Conservation (phyloP, 441 rosid genomes). For the Pelargonium exstipulatum region DNA sequence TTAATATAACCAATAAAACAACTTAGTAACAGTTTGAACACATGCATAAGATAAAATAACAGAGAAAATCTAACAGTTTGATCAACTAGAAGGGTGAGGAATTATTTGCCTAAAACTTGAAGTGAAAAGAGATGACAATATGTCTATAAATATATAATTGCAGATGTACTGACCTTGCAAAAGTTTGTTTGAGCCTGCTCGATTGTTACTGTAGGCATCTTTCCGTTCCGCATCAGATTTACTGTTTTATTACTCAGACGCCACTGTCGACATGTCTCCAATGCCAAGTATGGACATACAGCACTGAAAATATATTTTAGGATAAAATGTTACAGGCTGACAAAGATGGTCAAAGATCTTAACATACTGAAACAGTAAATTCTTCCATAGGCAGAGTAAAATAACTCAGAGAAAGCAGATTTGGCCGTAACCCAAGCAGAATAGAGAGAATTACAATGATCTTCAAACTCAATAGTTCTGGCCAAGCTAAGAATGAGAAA, state of each 20-base stretch:
- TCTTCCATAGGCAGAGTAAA: slow-evolving; percentile 4
- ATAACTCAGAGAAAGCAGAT: background rate
- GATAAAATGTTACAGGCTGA: slow-evolving; percentile 18
- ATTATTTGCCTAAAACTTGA: background rate
- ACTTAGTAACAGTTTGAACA: background rate
- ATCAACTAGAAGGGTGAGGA: background rate
- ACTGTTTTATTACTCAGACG: slow-evolving; percentile 92
- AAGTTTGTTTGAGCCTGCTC: slow-evolving; percentile 95
- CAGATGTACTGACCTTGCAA: slow-evolving; percentile 55
- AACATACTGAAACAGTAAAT: background rate
- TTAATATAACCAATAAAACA: background rate
- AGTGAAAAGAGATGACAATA: background rate
- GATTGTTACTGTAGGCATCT: slow-evolving; percentile 96
- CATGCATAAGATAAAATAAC: background rate
- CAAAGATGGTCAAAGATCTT: slow-evolving; percentile 7
- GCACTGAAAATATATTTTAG: slow-evolving; percentile 53
- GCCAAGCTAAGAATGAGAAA: background rate
- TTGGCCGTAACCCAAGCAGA: slow-evolving; percentile 10
- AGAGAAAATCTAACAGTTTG: background rate
- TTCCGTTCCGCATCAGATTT: slow-evolving; percentile 87
- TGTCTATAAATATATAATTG: background rate
- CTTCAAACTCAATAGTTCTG: background rate
- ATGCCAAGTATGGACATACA: slow-evolving; percentile 86
- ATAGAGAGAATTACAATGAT: background rate
- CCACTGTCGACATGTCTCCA: slow-evolving; percentile 99